Percentiles rank a stretch among this genome's conserved stretches.
Evolutionary conservation across 179 eudicot species (phyloP).

Genomic region (Actinidia arguta): DNA sequence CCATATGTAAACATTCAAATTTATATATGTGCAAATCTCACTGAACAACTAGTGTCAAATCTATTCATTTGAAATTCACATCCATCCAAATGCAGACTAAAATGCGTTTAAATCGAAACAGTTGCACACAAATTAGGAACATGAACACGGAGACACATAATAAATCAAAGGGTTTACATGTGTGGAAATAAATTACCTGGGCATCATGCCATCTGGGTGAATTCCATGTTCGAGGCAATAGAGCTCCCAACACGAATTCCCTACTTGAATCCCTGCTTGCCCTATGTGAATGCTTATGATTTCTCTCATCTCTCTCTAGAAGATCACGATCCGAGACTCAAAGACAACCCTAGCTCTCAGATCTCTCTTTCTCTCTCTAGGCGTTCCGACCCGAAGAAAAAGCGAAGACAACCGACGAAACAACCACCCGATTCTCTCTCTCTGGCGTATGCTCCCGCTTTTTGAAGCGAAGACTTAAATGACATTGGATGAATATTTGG

Average conservation of each 20-base stretch:
- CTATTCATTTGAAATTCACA: too few relatives aligned
- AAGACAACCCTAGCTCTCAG: background rate
- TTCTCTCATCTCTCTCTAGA: conserved; percentile 56
- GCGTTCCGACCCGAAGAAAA: background rate
- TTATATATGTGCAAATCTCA: too few relatives aligned
- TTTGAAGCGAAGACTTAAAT: too few relatives aligned
- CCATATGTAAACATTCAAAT: too few relatives aligned
- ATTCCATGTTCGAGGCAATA: conserved; percentile 83
- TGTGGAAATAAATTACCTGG: conserved; percentile 42
- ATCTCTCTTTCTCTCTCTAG: conserved; percentile 16
- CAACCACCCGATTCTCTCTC: background rate
- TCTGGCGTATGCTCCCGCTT: background rate
- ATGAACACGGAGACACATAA: background rate
- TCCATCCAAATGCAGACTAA: too few relatives aligned
- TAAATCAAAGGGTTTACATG: background rate
- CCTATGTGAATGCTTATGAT: conserved; percentile 84
- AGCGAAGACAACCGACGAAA: background rate
- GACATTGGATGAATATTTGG: conserved; percentile 20
- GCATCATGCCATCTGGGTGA: conserved; percentile 87
- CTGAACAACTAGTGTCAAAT: too few relatives aligned
- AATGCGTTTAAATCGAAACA: too few relatives aligned
- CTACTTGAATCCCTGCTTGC: conserved; percentile 83
- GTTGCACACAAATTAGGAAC: background rate
- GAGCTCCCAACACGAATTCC: conserved; percentile 87
- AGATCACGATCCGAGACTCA: background rate